Evolutionary conservation across 306 rosid genomes (phyloP).

Genomic region (Acacia acuminata): DNA sequence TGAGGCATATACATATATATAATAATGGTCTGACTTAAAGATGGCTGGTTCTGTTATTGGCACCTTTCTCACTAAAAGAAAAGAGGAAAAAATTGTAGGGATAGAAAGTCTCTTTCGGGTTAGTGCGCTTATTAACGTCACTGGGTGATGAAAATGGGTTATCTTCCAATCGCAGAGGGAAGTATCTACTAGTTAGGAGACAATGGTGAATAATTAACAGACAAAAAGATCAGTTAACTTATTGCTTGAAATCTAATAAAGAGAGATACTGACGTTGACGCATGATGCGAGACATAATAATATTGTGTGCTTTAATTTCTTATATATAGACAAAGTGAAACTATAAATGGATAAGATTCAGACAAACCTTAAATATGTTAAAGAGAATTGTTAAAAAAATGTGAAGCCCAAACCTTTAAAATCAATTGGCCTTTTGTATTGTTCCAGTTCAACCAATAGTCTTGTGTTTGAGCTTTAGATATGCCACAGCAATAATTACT

Average conservation of each 20-base stretch:
- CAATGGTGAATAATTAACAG: neutral
- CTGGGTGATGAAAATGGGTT: neutral
- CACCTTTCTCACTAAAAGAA: neutral
- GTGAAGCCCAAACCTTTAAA: neutral
- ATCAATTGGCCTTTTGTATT: too few relatives aligned
- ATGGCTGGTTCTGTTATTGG: slow-evolving; percentile 14
- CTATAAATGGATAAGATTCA: slow-evolving; percentile 18
- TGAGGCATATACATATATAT: neutral
- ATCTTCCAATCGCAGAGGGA: neutral
- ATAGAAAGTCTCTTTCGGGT: slow-evolving; percentile 12
- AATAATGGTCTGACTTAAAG: slow-evolving; percentile 10
- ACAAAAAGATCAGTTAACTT: neutral
- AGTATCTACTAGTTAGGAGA: neutral
- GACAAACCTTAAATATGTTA: slow-evolving; percentile 1
- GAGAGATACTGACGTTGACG: neutral
- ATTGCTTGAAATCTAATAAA: neutral
- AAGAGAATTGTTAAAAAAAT: slow-evolving; percentile 7
- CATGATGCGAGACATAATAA: neutral
- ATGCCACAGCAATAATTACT: too few relatives aligned
- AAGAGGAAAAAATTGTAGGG: neutral
- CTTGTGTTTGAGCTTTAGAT: too few relatives aligned
- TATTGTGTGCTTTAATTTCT: neutral
- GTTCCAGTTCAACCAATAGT: too few relatives aligned
- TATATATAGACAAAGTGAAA: slow-evolving; percentile 5
- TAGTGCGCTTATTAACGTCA: slow-evolving; percentile 20